Evolutionary conservation across 1,139 yeast species (phyloP), one percentile per base, ranked within the genome.

Genomic region (Sugiyamaella paludigena): DNA sequence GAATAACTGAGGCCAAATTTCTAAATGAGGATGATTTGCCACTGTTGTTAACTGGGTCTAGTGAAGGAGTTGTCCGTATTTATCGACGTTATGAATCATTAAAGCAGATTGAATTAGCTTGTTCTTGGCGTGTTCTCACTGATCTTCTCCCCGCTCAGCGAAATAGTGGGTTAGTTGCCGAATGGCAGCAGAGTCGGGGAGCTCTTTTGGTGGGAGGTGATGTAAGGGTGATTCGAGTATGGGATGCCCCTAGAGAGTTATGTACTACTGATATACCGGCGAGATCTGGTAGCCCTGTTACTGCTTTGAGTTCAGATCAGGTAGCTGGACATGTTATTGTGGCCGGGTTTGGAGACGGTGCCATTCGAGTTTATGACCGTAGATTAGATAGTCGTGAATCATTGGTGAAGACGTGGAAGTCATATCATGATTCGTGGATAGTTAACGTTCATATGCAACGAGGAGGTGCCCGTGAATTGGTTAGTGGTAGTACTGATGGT

Each of bases 141-240:
- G 98, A 92, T 65, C 73, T 91, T 58, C 70, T 88, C 30, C 85
- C 96, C 6, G 63, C 63, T 10, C 60, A 62, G 0, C 86, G 92
- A 15, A 80, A 87, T 58, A 81, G 89, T 16, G 96, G 97, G 2
- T 73, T 94, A 47, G 78, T 89, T 33, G 81, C 92, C 5, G 98
- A 92, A 61, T 92, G 99, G 98, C 98, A 91, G 63, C 99, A 92
- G 65, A 84, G 94, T 42, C 74, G 97, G 55, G 99, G 99, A 0
- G 81, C 96, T 1, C 71, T 92, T 39, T 71, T 92, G 47, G 96
- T 88, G 1, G 91, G 96, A 47, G 99, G 99, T 42, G 98, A 92
- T 71, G 96, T 88, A 9, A 87, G 91, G 58, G 83, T 89, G 29
- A 88, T 92, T 46, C 74, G 96, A 52, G 76, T 91, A 1, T 92